Evolutionary conservation across 345 rosid species (phyloP), one percentile per base, ranked within the genome.

Genomic region (Clausena lansium): DNA sequence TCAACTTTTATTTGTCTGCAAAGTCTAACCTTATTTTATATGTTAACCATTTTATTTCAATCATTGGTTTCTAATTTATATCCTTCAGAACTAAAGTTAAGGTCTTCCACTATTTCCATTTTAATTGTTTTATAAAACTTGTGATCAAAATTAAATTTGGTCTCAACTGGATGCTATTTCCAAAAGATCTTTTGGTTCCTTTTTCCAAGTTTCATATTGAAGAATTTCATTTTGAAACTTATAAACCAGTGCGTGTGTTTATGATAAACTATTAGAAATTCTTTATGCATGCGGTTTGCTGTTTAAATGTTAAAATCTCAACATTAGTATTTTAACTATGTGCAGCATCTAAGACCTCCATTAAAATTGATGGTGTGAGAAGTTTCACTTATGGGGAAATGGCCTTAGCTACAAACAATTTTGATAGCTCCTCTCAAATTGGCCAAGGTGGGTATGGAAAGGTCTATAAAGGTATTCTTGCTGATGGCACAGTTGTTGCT

Each of bases 391-490:
- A 86, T 76, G 88, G 81, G 22, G 98, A 94, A 70, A 78, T 94
- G 79, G 88, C 95, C 66, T 32, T 80, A 20, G 99, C 91, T 55
- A 91, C 99, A 2, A 83, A 88, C 77, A 83, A 82, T 84, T 96
- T 96, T 59, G 71, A 75, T 79, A 81, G 73, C 84, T 89, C 94
- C 22, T 57, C 86, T 77, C 93, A 90, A 83, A 90, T 92, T 74
- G 99, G 99, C 75, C 93, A 88, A 87, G 99, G 99, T 57, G 99
- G 99, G n/a, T 96, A 94, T 35, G 99, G 99, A 69, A 96, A 86
- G 80, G 99, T 96, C 58, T 94, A 90, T 81, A 89, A 70, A 96
- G 99, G 99, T 30, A 82, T 82, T 35, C 79, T 96, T 63, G 86
- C 84, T 22, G 90, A 86, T 84, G 96, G 98, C 54, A 75, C 67